Base-by-base conservation (phyloP, 106 monocot species). In the Posidonia australis region DNA sequence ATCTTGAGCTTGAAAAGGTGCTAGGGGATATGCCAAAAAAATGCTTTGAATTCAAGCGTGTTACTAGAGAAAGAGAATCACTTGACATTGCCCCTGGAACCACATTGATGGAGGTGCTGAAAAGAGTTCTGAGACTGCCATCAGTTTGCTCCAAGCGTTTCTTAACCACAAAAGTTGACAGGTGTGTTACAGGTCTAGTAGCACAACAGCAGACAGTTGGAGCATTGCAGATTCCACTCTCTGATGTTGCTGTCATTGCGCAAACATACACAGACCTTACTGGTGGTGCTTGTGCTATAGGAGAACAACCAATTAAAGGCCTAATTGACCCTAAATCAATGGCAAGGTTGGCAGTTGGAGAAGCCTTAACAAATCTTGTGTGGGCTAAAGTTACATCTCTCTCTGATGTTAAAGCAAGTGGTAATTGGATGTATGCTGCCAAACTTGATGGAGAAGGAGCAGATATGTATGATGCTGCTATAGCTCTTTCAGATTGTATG, bases 401-500 rank as follows among this genome's bases (percentile, higher is more conserved):
- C 20, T 43, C 70, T 64, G 90, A 96, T 77, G 87, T 96, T 30
- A 96, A 96, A 69, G 86, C 96, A 19, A 96, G 96, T 61, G 96
- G 96, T 13, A 96, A 90, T 67, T 96, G 96, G 96, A 96, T 96
- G 90, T 96, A 96, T 77, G 90, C 90, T 60, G 96, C 96, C 21
- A 96, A 96, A 68, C 84, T 96, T 36, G 96, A 90, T 49, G 94
- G 94, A 28, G 94, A 96, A 82, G 96, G 96, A 24, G 87, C 90
- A 32, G 86, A 75, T 44, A 96, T 96, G 90, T 90, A 96, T 77
- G 90, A 90, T 84, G 96, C 96, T 71, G 96, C 96, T 13, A 30
- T 77, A 14, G 86, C 90, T 3, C 72, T 96, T 9, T 78, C 90
- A 10, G 90, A 90, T 45, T 67, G 86, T 43, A 96, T 96, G 96